These are phyloP conservation scores for Eudorina sp. DNA, from an alignment of 139 green algal genomes.

Conservation along the genomic window DNA sequence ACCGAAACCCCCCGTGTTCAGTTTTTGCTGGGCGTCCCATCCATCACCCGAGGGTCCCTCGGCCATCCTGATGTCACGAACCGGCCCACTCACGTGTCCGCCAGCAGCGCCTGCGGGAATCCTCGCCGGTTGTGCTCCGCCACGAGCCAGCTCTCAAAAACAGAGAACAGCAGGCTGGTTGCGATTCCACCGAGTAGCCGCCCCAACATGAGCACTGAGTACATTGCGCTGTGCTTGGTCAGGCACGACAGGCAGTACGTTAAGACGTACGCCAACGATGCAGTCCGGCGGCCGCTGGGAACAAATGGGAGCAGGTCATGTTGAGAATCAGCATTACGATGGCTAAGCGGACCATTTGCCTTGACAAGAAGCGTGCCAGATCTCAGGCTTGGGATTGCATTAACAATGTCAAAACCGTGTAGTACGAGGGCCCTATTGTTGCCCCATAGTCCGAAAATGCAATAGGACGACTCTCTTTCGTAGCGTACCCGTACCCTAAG, in stretches of 20 bases:
- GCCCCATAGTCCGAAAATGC: too few species aligned
- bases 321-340: too few species aligned
- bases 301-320: not conserved
- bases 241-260: constrained; percentile 92
- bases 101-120: constrained; percentile 50
- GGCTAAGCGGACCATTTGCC: too few species aligned
- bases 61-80: too few species aligned
- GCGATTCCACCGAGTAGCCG: constrained; percentile 95
- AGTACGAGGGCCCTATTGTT: too few species aligned
- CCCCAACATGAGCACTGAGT: constrained; percentile 90
- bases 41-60: not conserved
- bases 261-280: constrained; percentile 87
- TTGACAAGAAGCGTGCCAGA: too few species aligned
- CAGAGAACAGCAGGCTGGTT: constrained; percentile 96
- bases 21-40: too few species aligned
- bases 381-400: too few species aligned
- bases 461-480: too few species aligned
- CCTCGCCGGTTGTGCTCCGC: constrained; percentile 81
- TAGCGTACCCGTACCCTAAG: too few species aligned
- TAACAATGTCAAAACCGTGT: too few species aligned
- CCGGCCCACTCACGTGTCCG: constrained; percentile 42
- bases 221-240: constrained; percentile 96
- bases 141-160: constrained; percentile 98
- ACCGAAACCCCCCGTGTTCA: too few species aligned
- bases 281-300: constrained; percentile 86